Conservation (phyloP, 2,329 filamentous ascomycete species). For the Aspergillus candidus region DNA sequence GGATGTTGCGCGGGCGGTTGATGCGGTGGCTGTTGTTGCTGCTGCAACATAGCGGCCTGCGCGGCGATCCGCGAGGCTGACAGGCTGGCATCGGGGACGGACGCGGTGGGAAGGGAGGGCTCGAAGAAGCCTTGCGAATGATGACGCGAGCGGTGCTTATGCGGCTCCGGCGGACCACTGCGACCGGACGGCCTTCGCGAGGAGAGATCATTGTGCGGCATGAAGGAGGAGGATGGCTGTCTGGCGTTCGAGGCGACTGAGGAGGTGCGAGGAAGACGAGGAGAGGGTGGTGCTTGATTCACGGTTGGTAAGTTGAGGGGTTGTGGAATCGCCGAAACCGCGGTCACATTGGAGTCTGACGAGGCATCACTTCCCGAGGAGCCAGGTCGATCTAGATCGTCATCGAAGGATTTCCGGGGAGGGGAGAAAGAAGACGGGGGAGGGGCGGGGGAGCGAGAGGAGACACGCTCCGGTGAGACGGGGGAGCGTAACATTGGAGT, state of each 20-base stretch:
- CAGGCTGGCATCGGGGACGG: conserved; percentile 43
- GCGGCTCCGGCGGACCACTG: conserved; percentile 30
- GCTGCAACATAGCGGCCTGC: conserved; percentile 58
- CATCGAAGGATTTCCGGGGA: conserved; percentile 22
- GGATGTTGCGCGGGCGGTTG: conserved; percentile 31
- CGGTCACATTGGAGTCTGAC: conserved; percentile 39
- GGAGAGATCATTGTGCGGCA: conserved; percentile 33
- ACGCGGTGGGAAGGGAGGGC: conserved; percentile 54
- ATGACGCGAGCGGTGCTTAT: conserved; percentile 41
- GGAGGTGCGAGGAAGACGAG: conserved; percentile 23
- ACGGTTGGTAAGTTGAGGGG: conserved; percentile 28
- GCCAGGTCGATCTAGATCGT: conserved; percentile 32
- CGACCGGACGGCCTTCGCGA: conserved; percentile 36
- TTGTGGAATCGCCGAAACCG: conserved; percentile 37
- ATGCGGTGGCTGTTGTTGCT: conserved; percentile 37
- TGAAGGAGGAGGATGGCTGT: conserved; percentile 31
- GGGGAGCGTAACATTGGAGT: conserved; percentile 20
- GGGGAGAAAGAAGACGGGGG: conserved; percentile 12
- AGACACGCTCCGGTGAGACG: conserved; percentile 18
- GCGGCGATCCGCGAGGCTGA: conserved; percentile 60
- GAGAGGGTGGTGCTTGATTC: conserved; percentile 17
- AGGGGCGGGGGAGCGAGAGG: conserved; percentile 14
- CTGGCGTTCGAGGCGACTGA: conserved; percentile 17
- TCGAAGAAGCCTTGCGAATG: conserved; percentile 65
- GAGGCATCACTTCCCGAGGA: conserved; percentile 45